Evolutionary conservation across 352 stramenopile species (phyloP).

Genomic region (Globisporangium radiosum): DNA sequence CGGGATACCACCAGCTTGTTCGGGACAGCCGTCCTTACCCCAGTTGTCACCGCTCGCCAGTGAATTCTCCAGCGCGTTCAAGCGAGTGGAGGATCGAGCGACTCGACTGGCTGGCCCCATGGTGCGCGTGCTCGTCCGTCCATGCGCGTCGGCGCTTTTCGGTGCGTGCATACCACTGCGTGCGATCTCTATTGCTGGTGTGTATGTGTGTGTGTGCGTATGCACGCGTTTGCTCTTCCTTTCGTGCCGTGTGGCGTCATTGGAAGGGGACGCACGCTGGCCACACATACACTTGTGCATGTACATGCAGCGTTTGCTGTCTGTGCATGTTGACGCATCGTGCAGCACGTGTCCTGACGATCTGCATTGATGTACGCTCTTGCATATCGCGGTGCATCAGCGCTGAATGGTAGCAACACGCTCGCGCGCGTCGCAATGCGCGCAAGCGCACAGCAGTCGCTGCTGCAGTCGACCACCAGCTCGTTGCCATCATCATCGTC

Average conservation of each 20-base stretch:
- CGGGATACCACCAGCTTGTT: too few relatives aligned
- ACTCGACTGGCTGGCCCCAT: slow-evolving; percentile 20
- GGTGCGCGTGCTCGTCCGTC: slow-evolving; percentile 70
- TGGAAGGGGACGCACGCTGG: too few relatives aligned
- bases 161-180: slow-evolving; percentile 3
- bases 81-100: slow-evolving; percentile 6
- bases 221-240: too few relatives aligned
- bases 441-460: slow-evolving; percentile 15
- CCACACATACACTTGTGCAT: too few relatives aligned
- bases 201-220: background rate
- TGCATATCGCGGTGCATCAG: background rate
- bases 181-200: background rate
- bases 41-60: slow-evolving; percentile 1
- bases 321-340: too few relatives aligned
- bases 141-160: slow-evolving; percentile 27
- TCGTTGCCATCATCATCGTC: background rate
- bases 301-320: too few relatives aligned
- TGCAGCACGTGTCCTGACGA: too few relatives aligned
- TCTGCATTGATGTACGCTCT: too few relatives aligned
- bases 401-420: slow-evolving; percentile 17
- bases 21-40: too few relatives aligned
- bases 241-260: too few relatives aligned
- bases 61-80: slow-evolving; percentile 7
- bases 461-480: slow-evolving; percentile 7
- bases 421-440: slow-evolving; percentile 15